Percentiles rank a stretch among this genome's conserved stretches.
Evolutionary conservation across 208 protist species (phyloP).

Genomic region (Acanthamoeba healyi): DNA sequence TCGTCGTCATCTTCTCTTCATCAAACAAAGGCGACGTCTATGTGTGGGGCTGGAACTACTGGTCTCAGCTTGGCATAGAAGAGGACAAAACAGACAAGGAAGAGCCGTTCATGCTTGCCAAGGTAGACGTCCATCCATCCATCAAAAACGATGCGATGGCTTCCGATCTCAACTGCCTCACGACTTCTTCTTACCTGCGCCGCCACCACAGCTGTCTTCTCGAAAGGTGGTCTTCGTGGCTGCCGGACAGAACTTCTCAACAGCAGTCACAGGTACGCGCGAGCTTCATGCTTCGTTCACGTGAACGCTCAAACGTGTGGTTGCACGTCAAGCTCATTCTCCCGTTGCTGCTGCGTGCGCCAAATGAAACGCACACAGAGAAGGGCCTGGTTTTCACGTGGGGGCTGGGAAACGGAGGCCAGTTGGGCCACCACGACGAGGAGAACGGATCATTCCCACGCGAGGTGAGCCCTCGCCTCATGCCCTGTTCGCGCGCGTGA

Average conservation of each 20-base stretch:
- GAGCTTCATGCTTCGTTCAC: too few relatives aligned
- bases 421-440: constrained; percentile 46
- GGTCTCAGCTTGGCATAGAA: constrained; percentile 47
- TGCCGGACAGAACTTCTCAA: constrained; percentile 29
- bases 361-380: background rate
- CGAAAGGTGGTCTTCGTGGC: constrained; percentile 15
- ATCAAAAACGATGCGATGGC: too few relatives aligned
- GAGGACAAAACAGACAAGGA: constrained; percentile 30
- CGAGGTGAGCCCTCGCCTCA: background rate
- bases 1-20: too few relatives aligned
- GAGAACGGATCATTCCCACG: constrained; percentile 55
- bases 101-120: background rate
- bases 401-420: constrained; percentile 22
- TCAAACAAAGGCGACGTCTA: constrained; percentile 23
- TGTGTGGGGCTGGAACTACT: constrained; percentile 70
- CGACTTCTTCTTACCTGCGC: background rate
- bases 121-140: too few relatives aligned
- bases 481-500: background rate
- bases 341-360: too few relatives aligned
- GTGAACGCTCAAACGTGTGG: background rate
- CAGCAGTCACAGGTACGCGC: background rate
- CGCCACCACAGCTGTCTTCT: background rate
- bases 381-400: constrained; percentile 6
- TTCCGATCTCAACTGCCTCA: background rate
- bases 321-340: background rate